phyloP scores from a whole-genome alignment of 1,284 basidiomycete genomes.

The Quambalaria eucalypti region DNA sequence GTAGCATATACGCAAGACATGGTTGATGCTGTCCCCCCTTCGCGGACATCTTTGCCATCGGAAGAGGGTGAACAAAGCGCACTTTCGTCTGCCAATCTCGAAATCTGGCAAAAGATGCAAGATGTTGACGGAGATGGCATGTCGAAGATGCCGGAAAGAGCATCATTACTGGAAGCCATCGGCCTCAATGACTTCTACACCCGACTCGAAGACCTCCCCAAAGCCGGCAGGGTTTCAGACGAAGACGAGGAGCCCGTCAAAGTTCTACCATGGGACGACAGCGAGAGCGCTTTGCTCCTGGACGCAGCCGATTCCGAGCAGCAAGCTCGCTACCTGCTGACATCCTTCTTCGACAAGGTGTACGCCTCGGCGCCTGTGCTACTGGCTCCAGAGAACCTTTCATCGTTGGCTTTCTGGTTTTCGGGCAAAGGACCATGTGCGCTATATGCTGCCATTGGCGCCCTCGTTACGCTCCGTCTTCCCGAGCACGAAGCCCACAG shows the following conservation, averaged over 20 bases:
- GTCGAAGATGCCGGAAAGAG: slow-evolving; percentile 3
- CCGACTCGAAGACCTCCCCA: slow-evolving; percentile 32
- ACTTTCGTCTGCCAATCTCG: slow-evolving; percentile 26
- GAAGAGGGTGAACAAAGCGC: slow-evolving; percentile 9
- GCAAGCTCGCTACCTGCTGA: slow-evolving; percentile 19
- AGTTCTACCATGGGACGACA: not conserved
- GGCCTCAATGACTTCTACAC: slow-evolving; percentile 23
- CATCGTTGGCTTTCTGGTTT: slow-evolving; percentile 33
- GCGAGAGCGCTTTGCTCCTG: not conserved
- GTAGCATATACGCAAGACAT: too few species aligned
- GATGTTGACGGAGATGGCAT: not conserved
- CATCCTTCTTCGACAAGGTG: slow-evolving; percentile 33
- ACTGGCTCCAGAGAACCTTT: slow-evolving; percentile 28
- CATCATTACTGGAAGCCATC: slow-evolving; percentile 7
- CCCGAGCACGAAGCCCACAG: slow-evolving; percentile 22
- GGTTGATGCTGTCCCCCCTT: not conserved
- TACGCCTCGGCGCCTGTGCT: slow-evolving; percentile 34
- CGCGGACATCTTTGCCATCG: too few species aligned
- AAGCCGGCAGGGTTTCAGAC: slow-evolving; percentile 20
- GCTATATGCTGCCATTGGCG: slow-evolving; percentile 27
- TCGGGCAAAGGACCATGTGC: slow-evolving; percentile 34
- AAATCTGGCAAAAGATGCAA: slow-evolving; percentile 25
- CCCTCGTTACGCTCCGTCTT: slow-evolving; percentile 26
- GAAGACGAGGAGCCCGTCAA: slow-evolving; percentile 16
- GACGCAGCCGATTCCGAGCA: slow-evolving; percentile 25